Conservation (phyloP, 1,284 basidiomycete genomes). For the Retiboletus flavoniger region DNA sequence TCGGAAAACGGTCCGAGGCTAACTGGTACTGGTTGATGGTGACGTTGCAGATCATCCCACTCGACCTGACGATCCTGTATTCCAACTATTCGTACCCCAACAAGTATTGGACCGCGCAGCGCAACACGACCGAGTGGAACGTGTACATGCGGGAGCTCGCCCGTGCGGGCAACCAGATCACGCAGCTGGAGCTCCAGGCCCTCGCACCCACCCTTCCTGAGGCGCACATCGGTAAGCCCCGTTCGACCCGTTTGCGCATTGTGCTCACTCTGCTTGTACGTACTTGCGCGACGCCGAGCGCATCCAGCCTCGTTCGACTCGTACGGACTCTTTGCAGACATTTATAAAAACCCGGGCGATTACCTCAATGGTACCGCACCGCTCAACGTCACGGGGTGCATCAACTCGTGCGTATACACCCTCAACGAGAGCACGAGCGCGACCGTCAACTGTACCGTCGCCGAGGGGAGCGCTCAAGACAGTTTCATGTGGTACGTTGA, state of each 20-base stretch:
- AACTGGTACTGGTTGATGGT: neutral
- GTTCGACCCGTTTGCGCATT: no score
- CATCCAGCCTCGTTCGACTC: constrained; percentile 38
- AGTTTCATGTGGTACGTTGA: constrained; percentile 36
- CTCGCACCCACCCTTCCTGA: constrained; percentile 36
- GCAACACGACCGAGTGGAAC: constrained; percentile 52
- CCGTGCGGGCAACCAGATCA: constrained; percentile 42
- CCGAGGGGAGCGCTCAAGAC: constrained; percentile 28
- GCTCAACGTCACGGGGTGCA: constrained; percentile 32
- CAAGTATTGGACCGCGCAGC: constrained; percentile 42
- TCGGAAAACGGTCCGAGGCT: neutral
- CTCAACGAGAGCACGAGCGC: constrained; percentile 18
- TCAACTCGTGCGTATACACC: constrained; percentile 31
- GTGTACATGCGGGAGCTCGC: constrained; percentile 48
- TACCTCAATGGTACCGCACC: constrained; percentile 40
- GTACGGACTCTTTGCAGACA: constrained; percentile 36
- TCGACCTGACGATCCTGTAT: constrained; percentile 46
- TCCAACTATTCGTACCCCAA: constrained; percentile 41
- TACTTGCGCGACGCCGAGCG: neutral
- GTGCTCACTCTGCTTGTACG: neutral
- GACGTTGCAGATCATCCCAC: constrained; percentile 45
- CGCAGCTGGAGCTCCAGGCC: constrained; percentile 42
- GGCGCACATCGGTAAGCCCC: constrained; percentile 30
- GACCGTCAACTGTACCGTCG: constrained; percentile 26
- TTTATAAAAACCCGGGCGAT: constrained; percentile 31